phyloP scores from a whole-genome alignment of 2,329 filamentous ascomycete species.

The Paraphoma chrysanthemicola region DNA sequence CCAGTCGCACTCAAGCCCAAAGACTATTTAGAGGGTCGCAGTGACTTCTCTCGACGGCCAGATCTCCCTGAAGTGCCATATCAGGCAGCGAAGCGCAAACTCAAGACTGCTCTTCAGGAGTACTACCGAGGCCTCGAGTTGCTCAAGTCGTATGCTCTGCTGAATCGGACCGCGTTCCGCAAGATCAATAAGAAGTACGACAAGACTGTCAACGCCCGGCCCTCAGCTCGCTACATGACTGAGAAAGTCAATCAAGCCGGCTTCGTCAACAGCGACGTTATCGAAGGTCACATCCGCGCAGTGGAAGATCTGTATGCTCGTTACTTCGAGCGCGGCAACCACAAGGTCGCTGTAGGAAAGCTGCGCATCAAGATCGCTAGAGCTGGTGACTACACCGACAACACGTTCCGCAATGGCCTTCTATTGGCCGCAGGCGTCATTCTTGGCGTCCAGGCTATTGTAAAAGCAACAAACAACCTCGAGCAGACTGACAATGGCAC shows the following conservation, averaged over 20 bases:
- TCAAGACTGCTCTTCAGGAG: constrained; percentile 90
- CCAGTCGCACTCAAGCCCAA: constrained; percentile 51
- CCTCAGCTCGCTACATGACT: constrained; percentile 81
- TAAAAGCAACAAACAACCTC: constrained; percentile 43
- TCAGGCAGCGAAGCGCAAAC: constrained; percentile 84
- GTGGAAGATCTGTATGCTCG: constrained; percentile 92
- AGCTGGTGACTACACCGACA: constrained; percentile 64
- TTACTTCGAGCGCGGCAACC: constrained; percentile 93
- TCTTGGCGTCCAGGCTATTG: constrained; percentile 53
- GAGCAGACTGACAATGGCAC: constrained; percentile 22
- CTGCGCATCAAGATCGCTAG: constrained; percentile 74
- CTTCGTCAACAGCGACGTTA: constrained; percentile 87
- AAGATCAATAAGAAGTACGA: constrained; percentile 99
- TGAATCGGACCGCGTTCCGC: constrained; percentile 92
- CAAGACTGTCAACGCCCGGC: constrained; percentile 82
- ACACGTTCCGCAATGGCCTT: constrained; percentile 65
- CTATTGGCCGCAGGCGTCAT: constrained; percentile 51
- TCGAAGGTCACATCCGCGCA: constrained; percentile 79
- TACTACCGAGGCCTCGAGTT: constrained; percentile 92
- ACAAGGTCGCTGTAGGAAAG: constrained; percentile 88
- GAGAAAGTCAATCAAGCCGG: constrained; percentile 90
- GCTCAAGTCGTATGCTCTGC: constrained; percentile 85
- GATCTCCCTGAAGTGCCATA: constrained; percentile 72
- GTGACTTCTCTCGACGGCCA: constrained; percentile 53
- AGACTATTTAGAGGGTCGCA: constrained; percentile 38